Evolutionary conservation across 306 rosid genomes (phyloP).

Genomic region (Erythrophleum fordii): DNA sequence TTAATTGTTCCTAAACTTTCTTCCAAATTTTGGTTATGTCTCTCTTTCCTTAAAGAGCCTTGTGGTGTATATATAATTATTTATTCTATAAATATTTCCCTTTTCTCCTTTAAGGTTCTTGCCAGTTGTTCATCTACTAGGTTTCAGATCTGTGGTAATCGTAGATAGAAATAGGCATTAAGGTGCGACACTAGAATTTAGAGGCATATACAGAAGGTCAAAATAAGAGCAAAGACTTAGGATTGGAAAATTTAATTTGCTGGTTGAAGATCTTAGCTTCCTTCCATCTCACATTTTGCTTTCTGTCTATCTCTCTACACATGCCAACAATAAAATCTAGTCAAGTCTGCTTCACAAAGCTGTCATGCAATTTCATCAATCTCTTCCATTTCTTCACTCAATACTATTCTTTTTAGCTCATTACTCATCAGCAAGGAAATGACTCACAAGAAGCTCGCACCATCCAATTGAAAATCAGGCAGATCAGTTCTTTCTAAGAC

Average conservation of each 20-base stretch:
- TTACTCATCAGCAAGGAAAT: neutral
- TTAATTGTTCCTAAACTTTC: neutral
- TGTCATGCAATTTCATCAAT: slow-evolving; percentile 53
- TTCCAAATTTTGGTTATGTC: neutral
- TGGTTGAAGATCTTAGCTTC: slow-evolving; percentile 49
- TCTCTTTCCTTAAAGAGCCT: neutral
- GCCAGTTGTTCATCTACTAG: slow-evolving; percentile 32
- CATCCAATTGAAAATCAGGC: too few species aligned
- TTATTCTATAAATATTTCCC: neutral
- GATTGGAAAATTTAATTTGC: slow-evolving; percentile 47
- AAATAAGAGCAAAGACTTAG: slow-evolving; percentile 38
- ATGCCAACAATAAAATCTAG: slow-evolving; percentile 36
- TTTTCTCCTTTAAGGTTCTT: slow-evolving; percentile 32
- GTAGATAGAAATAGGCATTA: slow-evolving; percentile 42
- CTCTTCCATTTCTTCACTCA: slow-evolving; percentile 40
- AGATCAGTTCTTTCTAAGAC: neutral
- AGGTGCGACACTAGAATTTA: neutral
- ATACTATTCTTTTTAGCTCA: slow-evolving; percentile 28
- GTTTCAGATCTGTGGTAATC: slow-evolving; percentile 46
- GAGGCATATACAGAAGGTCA: slow-evolving; percentile 11
- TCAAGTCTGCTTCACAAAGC: slow-evolving; percentile 42
- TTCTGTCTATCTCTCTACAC: slow-evolving; percentile 36
- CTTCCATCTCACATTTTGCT: slow-evolving; percentile 40
- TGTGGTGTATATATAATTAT: neutral
- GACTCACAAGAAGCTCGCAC: neutral